Evolutionary conservation across 1,284 basidiomycete genomes (phyloP).

Genomic region (Boletus smithii): DNA sequence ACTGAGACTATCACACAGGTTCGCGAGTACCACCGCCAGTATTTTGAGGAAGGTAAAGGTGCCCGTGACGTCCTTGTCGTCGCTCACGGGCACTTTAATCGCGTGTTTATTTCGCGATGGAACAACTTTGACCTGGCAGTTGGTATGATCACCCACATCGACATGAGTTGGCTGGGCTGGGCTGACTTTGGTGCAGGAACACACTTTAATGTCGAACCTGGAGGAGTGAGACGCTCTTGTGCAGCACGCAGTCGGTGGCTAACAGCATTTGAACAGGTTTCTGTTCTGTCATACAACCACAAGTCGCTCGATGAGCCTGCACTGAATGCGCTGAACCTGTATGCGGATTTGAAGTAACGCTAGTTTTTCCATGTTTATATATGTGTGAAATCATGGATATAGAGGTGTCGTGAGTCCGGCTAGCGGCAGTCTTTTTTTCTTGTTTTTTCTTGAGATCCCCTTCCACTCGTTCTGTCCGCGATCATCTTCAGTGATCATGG

Average conservation of each 20-base stretch:
- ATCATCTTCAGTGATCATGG: constrained; percentile 40
- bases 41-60: constrained; percentile 60
- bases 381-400: constrained; percentile 16
- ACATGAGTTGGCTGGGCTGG: not conserved
- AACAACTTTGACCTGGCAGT: constrained; percentile 62
- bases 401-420: constrained; percentile 14
- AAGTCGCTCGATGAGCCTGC: constrained; percentile 71
- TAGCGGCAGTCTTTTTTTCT: constrained; percentile 11
- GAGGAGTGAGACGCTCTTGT: constrained; percentile 52
- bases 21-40: constrained; percentile 70
- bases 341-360: constrained; percentile 44
- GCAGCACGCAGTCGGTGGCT: not conserved
- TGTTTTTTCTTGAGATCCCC: constrained; percentile 1
- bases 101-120: constrained; percentile 82
- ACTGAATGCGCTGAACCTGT: constrained; percentile 70
- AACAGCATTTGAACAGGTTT: constrained; percentile 43
- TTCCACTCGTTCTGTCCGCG: constrained; percentile 5
- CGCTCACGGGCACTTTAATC: constrained; percentile 83
- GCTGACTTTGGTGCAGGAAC: constrained; percentile 46
- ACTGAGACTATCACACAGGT: constrained; percentile 45
- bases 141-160: constrained; percentile 41
- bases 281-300: constrained; percentile 75
- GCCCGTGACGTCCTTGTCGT: constrained; percentile 73
- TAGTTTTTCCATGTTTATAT: constrained; percentile 22
- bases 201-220: constrained; percentile 78